Percentiles rank a stretch among this genome's conserved stretches.
phyloP scores from a whole-genome alignment of 2,329 filamentous ascomycete species.

The Leptographium galeiforme region DNA sequence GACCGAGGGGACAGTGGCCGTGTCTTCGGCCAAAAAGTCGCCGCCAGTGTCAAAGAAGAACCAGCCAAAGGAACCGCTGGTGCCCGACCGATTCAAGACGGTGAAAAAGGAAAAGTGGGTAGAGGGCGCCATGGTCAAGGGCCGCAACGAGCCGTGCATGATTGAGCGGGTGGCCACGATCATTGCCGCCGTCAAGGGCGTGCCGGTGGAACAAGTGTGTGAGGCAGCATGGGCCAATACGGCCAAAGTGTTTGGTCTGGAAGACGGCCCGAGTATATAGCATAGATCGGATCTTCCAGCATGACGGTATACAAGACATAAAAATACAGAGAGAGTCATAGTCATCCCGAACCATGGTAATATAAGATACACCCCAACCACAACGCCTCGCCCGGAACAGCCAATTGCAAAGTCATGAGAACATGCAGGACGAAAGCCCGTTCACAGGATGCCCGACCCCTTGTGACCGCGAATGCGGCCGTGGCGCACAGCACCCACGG shows the following conservation, averaged over 20 bases:
- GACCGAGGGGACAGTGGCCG: background rate
- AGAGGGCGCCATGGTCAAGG: constrained; percentile 80
- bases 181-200: constrained; percentile 72
- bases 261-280: constrained; percentile 21
- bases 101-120: constrained; percentile 96
- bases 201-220: constrained; percentile 68
- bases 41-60: background rate
- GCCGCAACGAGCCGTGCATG: constrained; percentile 80
- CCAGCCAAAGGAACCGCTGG: constrained; percentile 43
- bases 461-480: constrained; percentile 51
- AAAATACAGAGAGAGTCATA: background rate
- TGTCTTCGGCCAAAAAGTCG: background rate
- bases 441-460: constrained; percentile 35
- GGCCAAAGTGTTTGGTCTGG: constrained; percentile 62
- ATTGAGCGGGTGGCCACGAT: constrained; percentile 82
- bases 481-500: constrained; percentile 52
- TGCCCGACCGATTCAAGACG: constrained; percentile 60
- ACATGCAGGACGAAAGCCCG: background rate
- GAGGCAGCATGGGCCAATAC: constrained; percentile 81
- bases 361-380: background rate
- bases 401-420: background rate
- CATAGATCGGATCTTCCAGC: background rate
- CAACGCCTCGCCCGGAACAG: background rate
- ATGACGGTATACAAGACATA: background rate
- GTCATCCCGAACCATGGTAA: constrained; percentile 1